These are phyloP conservation scores for Fusarium paranaense DNA, from an alignment of 2,329 filamentous ascomycete genomes.

Conservation along the genomic window DNA sequence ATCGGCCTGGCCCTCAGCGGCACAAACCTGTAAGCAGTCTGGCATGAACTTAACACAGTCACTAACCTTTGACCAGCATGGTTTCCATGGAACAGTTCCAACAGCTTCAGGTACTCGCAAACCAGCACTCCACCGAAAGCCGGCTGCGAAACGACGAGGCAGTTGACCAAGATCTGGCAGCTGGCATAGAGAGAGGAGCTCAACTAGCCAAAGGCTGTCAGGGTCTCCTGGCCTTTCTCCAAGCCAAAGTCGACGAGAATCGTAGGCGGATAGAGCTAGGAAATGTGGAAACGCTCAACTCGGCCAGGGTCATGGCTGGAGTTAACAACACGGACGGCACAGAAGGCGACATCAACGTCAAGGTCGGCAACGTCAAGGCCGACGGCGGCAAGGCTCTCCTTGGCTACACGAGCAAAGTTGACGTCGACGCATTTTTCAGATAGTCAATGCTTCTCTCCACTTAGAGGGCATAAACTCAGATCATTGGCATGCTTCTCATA, in stretches of 20 bases:
- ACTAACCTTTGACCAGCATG: neutral
- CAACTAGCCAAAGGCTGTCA: neutral
- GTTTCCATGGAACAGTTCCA: neutral
- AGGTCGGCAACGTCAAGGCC: neutral
- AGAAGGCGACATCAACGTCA: neutral
- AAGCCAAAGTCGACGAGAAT: neutral
- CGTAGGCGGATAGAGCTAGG: neutral
- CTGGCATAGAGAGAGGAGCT: neutral
- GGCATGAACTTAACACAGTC: neutral
- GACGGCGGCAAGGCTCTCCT: neutral
- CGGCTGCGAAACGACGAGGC: neutral
- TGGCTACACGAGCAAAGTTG: neutral
- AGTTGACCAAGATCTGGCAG: neutral
- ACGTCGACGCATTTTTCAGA: neutral
- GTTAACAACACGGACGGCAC: neutral
- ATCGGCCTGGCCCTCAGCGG: neutral
- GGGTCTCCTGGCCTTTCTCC: neutral
- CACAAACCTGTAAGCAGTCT: neutral
- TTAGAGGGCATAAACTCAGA: neutral
- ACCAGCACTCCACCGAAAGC: neutral
- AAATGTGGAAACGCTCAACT: neutral
- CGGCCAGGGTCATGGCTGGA: neutral
- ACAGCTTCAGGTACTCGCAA: neutral
- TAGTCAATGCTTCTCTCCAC: neutral
- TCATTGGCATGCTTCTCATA: neutral